A percentile compares a stretch with the other conserved stretches of the same genome.
These are phyloP conservation scores for Colletotrichum sublineola DNA, from an alignment of 2,329 filamentous ascomycete species.

Conservation along the genomic window DNA sequence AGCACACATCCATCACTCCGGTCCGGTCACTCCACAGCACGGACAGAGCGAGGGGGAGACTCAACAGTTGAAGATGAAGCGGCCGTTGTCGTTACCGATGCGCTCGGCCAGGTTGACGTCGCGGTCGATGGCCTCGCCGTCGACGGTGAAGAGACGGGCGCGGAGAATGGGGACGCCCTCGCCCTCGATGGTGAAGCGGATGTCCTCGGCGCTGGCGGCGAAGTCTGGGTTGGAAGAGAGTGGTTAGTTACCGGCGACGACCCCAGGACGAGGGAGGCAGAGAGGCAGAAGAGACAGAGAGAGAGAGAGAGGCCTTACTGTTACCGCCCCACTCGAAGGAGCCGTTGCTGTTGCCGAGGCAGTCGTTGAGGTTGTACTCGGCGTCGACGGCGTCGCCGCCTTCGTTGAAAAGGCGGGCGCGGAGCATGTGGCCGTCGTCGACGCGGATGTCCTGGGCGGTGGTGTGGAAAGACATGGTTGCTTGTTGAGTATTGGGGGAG, in stretches of 20 bases:
- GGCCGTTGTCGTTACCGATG: conserved; percentile 66
- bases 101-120: conserved; percentile 70
- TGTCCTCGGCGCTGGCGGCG: conserved; percentile 58
- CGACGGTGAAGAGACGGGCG: conserved; percentile 57
- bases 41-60: not conserved
- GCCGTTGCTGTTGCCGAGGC: conserved; percentile 66
- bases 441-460: conserved; percentile 61
- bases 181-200: conserved; percentile 65
- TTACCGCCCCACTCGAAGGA: conserved; percentile 60
- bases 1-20: not conserved
- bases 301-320: conserved; percentile 41
- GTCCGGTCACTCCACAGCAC: no score
- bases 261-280: not conserved
- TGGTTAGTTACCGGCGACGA: not conserved
- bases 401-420: conserved; percentile 54
- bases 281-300: not conserved
- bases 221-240: conserved; percentile 53
- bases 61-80: conserved; percentile 50
- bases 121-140: conserved; percentile 56
- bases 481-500: not conserved
- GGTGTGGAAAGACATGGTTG: conserved; percentile 64
- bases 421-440: conserved; percentile 64
- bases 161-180: conserved; percentile 66
- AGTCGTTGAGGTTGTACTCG: conserved; percentile 62
- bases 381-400: conserved; percentile 60